Base-by-base conservation (phyloP, 2,329 filamentous ascomycete species). In the Colletotrichum ledebouriae region DNA sequence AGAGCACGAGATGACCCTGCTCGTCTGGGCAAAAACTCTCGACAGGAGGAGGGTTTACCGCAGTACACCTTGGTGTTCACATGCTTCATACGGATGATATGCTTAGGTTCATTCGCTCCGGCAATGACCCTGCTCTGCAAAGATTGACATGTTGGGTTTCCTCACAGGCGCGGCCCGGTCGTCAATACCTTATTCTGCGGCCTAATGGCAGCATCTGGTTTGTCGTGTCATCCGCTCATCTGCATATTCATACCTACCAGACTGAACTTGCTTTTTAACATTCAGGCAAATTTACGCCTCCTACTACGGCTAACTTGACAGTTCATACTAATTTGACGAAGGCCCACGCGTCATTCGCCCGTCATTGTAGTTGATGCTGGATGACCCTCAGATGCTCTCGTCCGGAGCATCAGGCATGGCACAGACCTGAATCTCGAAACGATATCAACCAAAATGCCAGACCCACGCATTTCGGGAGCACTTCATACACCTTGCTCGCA, bases 161-260 rank as follows among this genome's bases (percentile, higher is more conserved):
- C 17, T 42, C 39, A 12, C 42, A 52, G 25, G 33, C 29, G 25
- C 46, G 52, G 52, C 37, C 52, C 42, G 46, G 44, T 63, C 6
- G 20, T 42, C 42, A 42, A 20, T 4, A 41, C 25, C 42, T 9
- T 17, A 22, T 22, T 39, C 25, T 39, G 20, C 29, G 20, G 29
- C 42, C 46, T 25, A 44, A 37, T 64, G 46, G 53, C 42, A 46
- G 20, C 55, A 22, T 57, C 52, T 13, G 37, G 59, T 57, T 63
- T 52, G 50, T 41, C 52, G 59, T 50, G 50, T 34, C 59, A 57
- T 63, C 50, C 37, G 37, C 50, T 63, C 50, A 22, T 52, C 63
- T 34, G 42, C 34, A 52, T 67, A n/a, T 57, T 2, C 44, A 15
- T 15, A 34, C 12, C 61, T 17, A 42, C 46, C 4, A 7, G 33